Percentiles rank a stretch among this genome's conserved stretches.
These are phyloP conservation scores for Pseudoturritis turrita DNA, from an alignment of 345 rosid genomes.

Conservation along the genomic window DNA sequence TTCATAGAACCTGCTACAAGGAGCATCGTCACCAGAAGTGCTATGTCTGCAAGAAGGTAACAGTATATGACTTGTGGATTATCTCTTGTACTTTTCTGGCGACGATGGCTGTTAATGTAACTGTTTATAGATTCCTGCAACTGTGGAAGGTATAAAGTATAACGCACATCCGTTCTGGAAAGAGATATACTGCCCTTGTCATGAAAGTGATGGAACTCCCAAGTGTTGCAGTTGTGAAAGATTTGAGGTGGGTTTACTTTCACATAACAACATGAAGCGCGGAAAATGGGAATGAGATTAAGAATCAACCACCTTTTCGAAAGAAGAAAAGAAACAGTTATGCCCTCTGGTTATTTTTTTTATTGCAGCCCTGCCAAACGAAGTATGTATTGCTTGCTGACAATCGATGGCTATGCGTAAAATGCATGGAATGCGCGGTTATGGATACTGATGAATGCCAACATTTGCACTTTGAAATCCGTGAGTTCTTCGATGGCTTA, in stretches of 20 bases:
- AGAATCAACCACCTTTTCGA: neutral
- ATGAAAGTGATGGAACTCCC: conserved; percentile 66
- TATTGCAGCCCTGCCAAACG: conserved; percentile 43
- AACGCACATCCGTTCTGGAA: conserved; percentile 45
- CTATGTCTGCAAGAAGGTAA: conserved; percentile 21
- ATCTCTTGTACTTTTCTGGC: neutral
- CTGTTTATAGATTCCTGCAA: conserved; percentile 55
- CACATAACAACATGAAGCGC: neutral
- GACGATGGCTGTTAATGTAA: neutral
- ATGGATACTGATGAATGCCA: conserved; percentile 83
- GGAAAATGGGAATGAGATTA: neutral
- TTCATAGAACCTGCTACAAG: conserved; percentile 22
- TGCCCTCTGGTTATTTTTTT: neutral
- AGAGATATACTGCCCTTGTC: conserved; percentile 68
- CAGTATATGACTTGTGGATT: neutral
- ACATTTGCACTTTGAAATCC: conserved; percentile 71
- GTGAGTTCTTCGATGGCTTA: conserved; percentile 87
- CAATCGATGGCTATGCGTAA: conserved; percentile 69
- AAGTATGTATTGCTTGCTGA: conserved; percentile 52
- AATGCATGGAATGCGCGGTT: conserved; percentile 80
- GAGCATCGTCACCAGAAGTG: conserved; percentile 9
- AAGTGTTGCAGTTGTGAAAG: conserved; percentile 45
- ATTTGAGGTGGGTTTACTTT: conserved; percentile 14
- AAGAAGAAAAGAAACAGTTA: neutral
- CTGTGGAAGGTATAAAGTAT: conserved; percentile 39